Evolutionary conservation across 805 yeast species (phyloP).

Genomic region (Wickerhamomyces hampshirensis): DNA sequence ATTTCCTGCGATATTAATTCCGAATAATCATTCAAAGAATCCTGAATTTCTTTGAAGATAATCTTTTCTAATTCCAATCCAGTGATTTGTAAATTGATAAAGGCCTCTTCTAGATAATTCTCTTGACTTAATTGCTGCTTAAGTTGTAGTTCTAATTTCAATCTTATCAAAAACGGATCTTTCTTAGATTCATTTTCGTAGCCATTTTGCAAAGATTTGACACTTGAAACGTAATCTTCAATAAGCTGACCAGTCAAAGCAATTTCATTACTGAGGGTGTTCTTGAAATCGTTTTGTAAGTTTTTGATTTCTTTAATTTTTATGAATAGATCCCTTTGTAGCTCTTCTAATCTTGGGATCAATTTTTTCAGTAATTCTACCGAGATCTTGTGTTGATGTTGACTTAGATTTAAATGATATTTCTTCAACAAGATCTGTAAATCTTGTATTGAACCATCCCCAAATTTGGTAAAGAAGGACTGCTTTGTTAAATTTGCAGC

Average conservation of each 20-base stretch:
- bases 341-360: conserved; percentile 63
- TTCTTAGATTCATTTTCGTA: conserved; percentile 41
- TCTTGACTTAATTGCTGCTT: conserved; percentile 77
- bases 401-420: conserved; percentile 59
- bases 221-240: conserved; percentile 47
- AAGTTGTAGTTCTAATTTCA: conserved; percentile 68
- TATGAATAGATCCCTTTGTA: conserved; percentile 66
- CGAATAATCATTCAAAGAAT: conserved; percentile 67
- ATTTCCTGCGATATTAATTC: conserved; percentile 69
- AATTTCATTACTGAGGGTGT: conserved; percentile 64
- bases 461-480: conserved; percentile 63
- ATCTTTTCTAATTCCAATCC: conserved; percentile 85
- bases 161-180: conserved; percentile 79
- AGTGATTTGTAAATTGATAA: conserved; percentile 76
- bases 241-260: conserved; percentile 58
- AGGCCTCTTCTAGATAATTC: conserved; percentile 83
- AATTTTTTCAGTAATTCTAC: conserved; percentile 54
- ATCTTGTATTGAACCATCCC: conserved; percentile 78
- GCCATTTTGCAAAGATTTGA: conserved; percentile 47
- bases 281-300: conserved; percentile 78
- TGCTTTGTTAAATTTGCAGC: conserved; percentile 22
- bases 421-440: conserved; percentile 67
- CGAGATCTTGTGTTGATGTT: conserved; percentile 49
- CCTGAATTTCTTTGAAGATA: conserved; percentile 80
- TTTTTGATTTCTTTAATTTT: conserved; percentile 85